A percentile compares a stretch with the other conserved stretches of the same genome.
Conservation (phyloP, 2,329 filamentous ascomycete species). For the Talaromyces atroroseus region DNA sequence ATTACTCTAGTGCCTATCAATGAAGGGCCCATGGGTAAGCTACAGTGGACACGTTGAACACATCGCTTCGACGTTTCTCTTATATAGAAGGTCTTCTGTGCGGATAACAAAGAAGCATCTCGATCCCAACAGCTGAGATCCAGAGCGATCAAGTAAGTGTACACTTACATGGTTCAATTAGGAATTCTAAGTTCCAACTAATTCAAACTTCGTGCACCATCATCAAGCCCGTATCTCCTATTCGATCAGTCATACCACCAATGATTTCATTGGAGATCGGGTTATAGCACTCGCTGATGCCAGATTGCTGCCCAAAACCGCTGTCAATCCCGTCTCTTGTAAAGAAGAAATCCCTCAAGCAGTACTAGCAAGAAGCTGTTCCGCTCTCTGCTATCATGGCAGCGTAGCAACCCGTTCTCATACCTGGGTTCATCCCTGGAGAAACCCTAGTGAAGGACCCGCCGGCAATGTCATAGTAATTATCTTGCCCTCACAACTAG, state of each 20-base stretch:
- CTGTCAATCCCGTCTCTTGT: background rate
- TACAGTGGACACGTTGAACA: background rate
- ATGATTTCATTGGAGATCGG: background rate
- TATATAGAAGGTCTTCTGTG: background rate
- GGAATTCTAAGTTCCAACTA: background rate
- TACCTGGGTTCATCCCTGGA: conserved; percentile 14
- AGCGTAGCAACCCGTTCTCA: background rate
- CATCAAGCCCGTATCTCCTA: background rate
- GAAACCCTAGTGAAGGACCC: conserved; percentile 3
- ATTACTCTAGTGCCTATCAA: background rate
- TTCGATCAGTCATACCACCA: background rate
- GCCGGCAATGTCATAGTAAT: background rate
- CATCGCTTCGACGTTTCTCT: background rate
- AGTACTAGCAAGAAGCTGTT: background rate
- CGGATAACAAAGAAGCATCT: background rate
- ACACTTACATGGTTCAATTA: background rate
- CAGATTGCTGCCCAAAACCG: conserved; percentile 13
- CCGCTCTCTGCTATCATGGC: background rate
- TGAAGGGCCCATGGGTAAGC: no score
- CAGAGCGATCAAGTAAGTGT: background rate
- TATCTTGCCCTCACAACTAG: background rate
- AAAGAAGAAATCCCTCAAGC: conserved; percentile 2
- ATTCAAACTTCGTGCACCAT: background rate
- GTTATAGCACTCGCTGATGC: background rate
- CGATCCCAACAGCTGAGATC: background rate